phyloP scores from a whole-genome alignment of 345 rosid genomes.

The Lepidium africanum region DNA sequence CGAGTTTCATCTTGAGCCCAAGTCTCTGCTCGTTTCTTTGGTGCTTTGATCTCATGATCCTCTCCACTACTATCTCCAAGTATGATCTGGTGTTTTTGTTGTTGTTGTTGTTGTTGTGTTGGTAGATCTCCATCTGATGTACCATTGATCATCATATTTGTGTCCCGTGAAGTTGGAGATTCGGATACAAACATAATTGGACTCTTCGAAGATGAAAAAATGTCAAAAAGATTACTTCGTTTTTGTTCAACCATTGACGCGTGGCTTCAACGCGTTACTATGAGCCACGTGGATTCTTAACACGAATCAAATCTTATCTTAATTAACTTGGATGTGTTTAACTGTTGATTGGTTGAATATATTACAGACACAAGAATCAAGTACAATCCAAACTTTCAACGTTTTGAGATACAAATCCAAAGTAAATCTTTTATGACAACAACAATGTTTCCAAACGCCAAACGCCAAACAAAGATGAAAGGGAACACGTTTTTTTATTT shows the following conservation, averaged over 20 bases:
- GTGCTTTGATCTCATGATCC: slow-evolving; percentile 64
- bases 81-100: slow-evolving; percentile 32
- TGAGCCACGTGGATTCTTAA: not conserved
- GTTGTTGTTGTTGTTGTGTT: slow-evolving; percentile 32
- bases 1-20: slow-evolving; percentile 96
- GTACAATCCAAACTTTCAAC: not conserved
- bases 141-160: slow-evolving; percentile 73
- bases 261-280: not conserved
- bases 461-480: not conserved
- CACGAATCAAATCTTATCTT: not conserved
- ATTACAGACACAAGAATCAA: not conserved
- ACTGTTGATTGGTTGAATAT: not conserved
- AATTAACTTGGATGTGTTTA: not conserved
- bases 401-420: not conserved
- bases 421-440: not conserved
- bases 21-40: slow-evolving; percentile 96
- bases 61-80: slow-evolving; percentile 81
- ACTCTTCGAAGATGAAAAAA: not conserved
- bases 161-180: slow-evolving; percentile 28
- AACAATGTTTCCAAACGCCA: not conserved
- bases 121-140: slow-evolving; percentile 43
- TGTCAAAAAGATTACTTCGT: not conserved
- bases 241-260: not conserved
- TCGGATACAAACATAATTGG: slow-evolving; percentile 76
- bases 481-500: not conserved